These are phyloP conservation scores for Rosa hybrid DNA, from an alignment of 331 rosid species.

Conservation along the genomic window DNA sequence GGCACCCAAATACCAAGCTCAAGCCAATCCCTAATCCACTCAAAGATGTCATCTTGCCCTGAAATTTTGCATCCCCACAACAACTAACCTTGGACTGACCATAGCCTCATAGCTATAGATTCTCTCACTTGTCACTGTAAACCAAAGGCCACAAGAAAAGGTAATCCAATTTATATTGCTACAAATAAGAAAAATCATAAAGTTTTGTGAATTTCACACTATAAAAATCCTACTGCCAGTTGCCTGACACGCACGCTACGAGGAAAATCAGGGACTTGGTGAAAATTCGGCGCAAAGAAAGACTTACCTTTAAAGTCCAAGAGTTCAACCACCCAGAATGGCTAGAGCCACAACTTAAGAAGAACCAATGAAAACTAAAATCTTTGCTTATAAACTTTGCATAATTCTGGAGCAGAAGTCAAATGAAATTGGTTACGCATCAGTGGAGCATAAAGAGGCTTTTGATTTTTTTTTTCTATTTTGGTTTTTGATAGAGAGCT, in stretches of 20 bases:
- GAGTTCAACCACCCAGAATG: conserved; percentile 23
- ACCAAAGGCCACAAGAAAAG: conserved; percentile 12
- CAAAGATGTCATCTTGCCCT: conserved; percentile 40
- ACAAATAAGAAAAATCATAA: neutral
- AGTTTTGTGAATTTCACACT: conserved; percentile 31
- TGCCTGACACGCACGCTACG: conserved; percentile 22
- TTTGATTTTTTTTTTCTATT: neutral
- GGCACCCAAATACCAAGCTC: conserved; percentile 68
- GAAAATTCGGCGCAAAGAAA: conserved; percentile 28
- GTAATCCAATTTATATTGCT: neutral
- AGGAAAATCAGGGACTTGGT: neutral
- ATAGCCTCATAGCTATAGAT: conserved; percentile 9
- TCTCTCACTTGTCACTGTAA: conserved; percentile 11
- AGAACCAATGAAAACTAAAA: conserved; percentile 22
- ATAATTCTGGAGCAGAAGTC: conserved; percentile 24
- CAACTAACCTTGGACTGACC: conserved; percentile 4
- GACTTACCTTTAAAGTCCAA: conserved; percentile 37
- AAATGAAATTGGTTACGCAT: conserved; percentile 2
- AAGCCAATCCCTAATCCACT: conserved; percentile 62
- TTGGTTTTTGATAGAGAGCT: neutral
- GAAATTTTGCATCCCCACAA: conserved; percentile 50
- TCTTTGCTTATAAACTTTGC: conserved; percentile 7
- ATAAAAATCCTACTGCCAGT: neutral
- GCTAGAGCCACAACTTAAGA: conserved; percentile 17
- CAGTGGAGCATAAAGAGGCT: neutral